Evolutionary conservation across 768 basidiomycete species (phyloP), one percentile per base, ranked within the genome.

Genomic region (Kwoniella bestiolae): DNA sequence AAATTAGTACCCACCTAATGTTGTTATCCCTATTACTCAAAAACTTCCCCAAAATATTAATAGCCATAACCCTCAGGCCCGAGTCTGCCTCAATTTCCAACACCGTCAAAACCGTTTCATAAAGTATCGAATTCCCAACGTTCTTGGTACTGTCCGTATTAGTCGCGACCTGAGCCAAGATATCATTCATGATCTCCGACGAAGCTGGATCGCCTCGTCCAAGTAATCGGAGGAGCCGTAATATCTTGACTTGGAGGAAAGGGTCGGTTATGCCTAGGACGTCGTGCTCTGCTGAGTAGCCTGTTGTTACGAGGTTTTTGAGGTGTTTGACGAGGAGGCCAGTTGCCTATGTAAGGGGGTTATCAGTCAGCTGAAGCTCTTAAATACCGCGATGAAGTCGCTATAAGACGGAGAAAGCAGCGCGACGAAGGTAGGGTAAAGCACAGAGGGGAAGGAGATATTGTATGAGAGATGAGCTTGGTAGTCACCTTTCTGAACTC

Each of bases 31-130:
- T 86, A 82, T 99, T 99, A 79, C 91, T 90, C 78, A 99, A 83
- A 83, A 98, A 98, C 82, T 97, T 98, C 60, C 96, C 96, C 34
- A 99, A 86, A 63, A 98, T 98, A 79, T 99, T 99, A 81, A 99
- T 99, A 0, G 96, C 96, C 96, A 99, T 97, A 49, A 98, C 94
- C 1, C 96, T 89, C 23, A 99, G 83, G 21, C 94, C 93, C 45
- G 88, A 90, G 79, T 99, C 96, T 11, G 96, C 94, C 75, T 99
- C 94, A 67, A 98, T 98, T 71, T 99, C 95, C 51, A 99, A 85
- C 18, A 99, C 90, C 1, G 94, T 93, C 68, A 98, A 85, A 5
- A 97, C 95, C 0, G 95, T 95, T 83, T 99, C 96, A 80, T 99
- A 99, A 32, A 99, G 82, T 68, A 99, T 97, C 3, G 95, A 89